Percentiles rank a stretch among this genome's conserved stretches.
Evolutionary conservation across 2,329 filamentous ascomycete genomes (phyloP).

Genomic region (Venturia carpophila): DNA sequence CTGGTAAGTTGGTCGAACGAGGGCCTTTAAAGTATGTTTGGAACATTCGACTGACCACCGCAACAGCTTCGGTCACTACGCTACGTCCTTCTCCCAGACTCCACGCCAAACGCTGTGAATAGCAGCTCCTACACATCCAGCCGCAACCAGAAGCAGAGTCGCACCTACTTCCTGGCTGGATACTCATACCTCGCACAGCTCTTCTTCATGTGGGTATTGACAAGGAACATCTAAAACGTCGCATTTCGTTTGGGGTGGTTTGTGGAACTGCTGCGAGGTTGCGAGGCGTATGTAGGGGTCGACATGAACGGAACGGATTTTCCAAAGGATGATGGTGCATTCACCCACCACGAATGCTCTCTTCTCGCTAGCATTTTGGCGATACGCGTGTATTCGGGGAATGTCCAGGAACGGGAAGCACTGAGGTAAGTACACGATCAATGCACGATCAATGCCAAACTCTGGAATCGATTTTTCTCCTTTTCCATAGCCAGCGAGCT

Average conservation of each 20-base stretch:
- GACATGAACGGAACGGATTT: background rate
- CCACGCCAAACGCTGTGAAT: conserved; percentile 52
- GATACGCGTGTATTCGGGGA: background rate
- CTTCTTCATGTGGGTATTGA: conserved; percentile 84
- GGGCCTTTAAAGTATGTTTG: no score
- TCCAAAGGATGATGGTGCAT: background rate
- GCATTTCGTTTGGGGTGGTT: background rate
- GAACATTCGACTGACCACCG: background rate
- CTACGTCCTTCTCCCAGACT: conserved; percentile 86
- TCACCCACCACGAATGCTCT: background rate
- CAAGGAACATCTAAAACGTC: conserved; percentile 10
- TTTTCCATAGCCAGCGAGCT: no score
- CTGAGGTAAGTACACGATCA: background rate
- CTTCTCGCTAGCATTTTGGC: background rate
- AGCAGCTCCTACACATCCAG: conserved; percentile 62
- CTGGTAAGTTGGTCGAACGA: conserved; percentile 51
- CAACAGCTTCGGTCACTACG: conserved; percentile 80
- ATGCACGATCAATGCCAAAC: background rate
- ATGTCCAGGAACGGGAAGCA: background rate
- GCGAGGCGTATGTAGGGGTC: background rate
- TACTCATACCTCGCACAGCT: conserved; percentile 95
- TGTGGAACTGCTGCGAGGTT: background rate
- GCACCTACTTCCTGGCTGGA: conserved; percentile 86
- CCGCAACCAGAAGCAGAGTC: conserved; percentile 74
- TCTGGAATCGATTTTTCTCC: background rate